Conservation (phyloP, 768 basidiomycete species). For the Russula sp. region DNA sequence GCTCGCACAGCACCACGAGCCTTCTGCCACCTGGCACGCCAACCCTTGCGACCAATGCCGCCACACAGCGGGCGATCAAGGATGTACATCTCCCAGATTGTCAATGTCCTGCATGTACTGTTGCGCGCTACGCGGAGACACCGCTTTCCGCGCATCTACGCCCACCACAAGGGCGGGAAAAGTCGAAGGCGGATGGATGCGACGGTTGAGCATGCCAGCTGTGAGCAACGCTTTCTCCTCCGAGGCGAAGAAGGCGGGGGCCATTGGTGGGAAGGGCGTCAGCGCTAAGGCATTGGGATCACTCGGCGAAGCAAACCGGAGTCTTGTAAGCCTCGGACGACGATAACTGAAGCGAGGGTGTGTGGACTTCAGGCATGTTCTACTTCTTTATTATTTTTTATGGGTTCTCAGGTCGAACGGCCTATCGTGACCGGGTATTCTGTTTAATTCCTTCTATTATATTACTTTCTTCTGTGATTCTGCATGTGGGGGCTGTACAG, state of each 20-base stretch:
- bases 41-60: constrained; percentile 14
- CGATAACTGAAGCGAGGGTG: background rate
- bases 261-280: constrained; percentile 10
- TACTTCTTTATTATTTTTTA: background rate
- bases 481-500: too few relatives aligned
- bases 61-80: constrained; percentile 30
- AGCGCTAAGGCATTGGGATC: background rate
- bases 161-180: constrained; percentile 47
- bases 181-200: constrained; percentile 71
- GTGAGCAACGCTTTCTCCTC: constrained; percentile 54
- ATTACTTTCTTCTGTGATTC: too few relatives aligned
- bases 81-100: constrained; percentile 57
- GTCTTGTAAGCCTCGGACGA: constrained; percentile 19
- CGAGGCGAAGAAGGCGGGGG: constrained; percentile 48
- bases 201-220: constrained; percentile 72
- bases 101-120: constrained; percentile 63
- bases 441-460: background rate
- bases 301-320: constrained; percentile 22
- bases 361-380: background rate
- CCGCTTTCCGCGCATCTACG: constrained; percentile 43
- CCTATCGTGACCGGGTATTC: background rate
- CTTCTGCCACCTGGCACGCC: constrained; percentile 40
- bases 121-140: constrained; percentile 47
- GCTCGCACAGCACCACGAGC: constrained; percentile 46
- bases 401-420: background rate